Percentiles rank a stretch among this genome's conserved stretches.
Conservation (phyloP, 2,329 filamentous ascomycete genomes). For the Rachicladosporium sp. region DNA sequence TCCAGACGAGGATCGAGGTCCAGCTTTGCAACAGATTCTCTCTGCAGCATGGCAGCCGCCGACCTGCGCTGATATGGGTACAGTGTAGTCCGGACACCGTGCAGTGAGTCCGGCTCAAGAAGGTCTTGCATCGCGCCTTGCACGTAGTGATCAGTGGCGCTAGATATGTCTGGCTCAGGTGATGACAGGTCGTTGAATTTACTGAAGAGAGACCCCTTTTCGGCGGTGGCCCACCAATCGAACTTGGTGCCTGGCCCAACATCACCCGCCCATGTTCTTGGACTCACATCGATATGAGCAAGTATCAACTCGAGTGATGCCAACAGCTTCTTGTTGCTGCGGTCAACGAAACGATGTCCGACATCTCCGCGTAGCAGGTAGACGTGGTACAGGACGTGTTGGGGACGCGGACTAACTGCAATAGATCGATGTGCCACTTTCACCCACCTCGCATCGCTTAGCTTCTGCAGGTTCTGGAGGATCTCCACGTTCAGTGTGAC, state of each 20-base stretch:
- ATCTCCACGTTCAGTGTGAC: too few species aligned
- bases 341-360: slow-evolving; percentile 40
- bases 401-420: too few species aligned
- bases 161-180: slow-evolving; percentile 44
- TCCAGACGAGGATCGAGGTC: slow-evolving; percentile 64
- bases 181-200: slow-evolving; percentile 65
- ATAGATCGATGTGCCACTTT: too few species aligned
- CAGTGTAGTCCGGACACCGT: slow-evolving; percentile 51
- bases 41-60: slow-evolving; percentile 71
- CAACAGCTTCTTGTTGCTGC: slow-evolving; percentile 34
- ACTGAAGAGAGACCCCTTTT: slow-evolving; percentile 48
- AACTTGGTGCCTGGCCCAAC: slow-evolving; percentile 18
- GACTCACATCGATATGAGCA: slow-evolving; percentile 42
- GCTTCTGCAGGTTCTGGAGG: too few species aligned
- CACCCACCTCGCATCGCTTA: too few species aligned
- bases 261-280: slow-evolving; percentile 42
- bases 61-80: slow-evolving; percentile 73
- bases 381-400: slow-evolving; percentile 12
- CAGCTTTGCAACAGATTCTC: slow-evolving; percentile 54
- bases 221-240: slow-evolving; percentile 28
- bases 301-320: slow-evolving; percentile 40
- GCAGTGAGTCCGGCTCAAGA: slow-evolving; percentile 36
- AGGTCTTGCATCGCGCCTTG: slow-evolving; percentile 45
- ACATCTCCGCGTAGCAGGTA: slow-evolving; percentile 36
- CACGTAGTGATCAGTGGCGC: slow-evolving; percentile 39